Evolutionary conservation across 2,329 filamentous ascomycete species (phyloP), one percentile per base, ranked within the genome.

Genomic region (Pseudocercospora musae): DNA sequence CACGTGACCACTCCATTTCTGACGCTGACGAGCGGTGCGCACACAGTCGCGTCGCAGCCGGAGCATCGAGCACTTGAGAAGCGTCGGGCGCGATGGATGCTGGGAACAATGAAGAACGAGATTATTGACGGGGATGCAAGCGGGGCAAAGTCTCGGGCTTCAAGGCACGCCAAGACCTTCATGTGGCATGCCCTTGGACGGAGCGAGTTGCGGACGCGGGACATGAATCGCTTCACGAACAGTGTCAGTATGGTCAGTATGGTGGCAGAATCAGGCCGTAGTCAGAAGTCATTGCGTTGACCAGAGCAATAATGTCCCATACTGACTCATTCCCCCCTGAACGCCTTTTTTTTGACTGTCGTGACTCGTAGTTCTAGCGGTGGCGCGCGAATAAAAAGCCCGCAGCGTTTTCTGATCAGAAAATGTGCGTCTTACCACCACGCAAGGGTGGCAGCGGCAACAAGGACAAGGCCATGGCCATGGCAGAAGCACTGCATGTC

Each of bases 401-500:
- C n/a, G n/a, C n/a, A n/a, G n/a, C n/a, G n/a, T n/a, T n/a, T n/a
- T n/a, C n/a, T n/a, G n/a, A n/a, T 13, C 20, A 50, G 23, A 27
- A 27, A n/a, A 27, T 46, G 42, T 46, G 18, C 42, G n/a, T n/a
- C n/a, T n/a, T n/a, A n/a, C n/a, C 44, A 48, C 10, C 48, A 52
- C 48, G 21, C 48, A 52, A 40, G 31, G 31, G 31, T 33, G 31
- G 11, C 31, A 13, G 31, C 15, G 31, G 11, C 31, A 13, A 25
- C 52, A 50, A 33, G 48, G 21, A 29, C 48, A 25, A 29, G 21
- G 48, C 23, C 37, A 67, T 58, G 21, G 48, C 23, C 37, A 67
- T 58, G 29, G 48, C 59, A 33, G 65, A 65, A 23, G 60, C 57
- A n/a, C 59, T 64, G 23, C 67, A 69, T 62, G 86, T 85, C 67